Conservation (phyloP, 169 alveolate genomes). For the Eimeria tenella region DNA sequence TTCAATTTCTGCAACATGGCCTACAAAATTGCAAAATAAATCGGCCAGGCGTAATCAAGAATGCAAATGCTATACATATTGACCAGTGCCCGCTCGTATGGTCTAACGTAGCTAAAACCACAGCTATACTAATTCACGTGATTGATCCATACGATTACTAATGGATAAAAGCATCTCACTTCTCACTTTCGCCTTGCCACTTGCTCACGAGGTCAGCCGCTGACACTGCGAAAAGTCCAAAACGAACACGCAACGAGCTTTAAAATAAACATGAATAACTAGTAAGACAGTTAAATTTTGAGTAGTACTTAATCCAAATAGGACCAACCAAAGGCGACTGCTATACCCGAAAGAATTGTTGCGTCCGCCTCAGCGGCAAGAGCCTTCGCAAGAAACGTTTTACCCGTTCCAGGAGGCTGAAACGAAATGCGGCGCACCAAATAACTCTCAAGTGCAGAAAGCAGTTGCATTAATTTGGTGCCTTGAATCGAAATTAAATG, state of each 20-base stretch:
- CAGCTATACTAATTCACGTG: too few species aligned
- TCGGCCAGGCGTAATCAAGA: too few species aligned
- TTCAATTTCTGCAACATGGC: too few species aligned
- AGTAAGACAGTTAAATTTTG: conserved; percentile 90
- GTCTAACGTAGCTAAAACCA: too few species aligned
- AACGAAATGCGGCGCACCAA: conserved; percentile 95
- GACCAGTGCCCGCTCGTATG: too few species aligned
- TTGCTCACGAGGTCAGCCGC: conserved; percentile 98
- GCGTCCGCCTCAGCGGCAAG: conserved; percentile 97
- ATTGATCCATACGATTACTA: too few species aligned
- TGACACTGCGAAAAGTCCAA: conserved; percentile 86
- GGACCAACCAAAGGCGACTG: background rate
- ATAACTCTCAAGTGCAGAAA: background rate
- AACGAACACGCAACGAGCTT: background rate
- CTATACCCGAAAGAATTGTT: conserved; percentile 76
- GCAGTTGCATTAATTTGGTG: background rate
- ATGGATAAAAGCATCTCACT: conserved; percentile 82
- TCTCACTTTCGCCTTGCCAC: conserved; percentile 99
- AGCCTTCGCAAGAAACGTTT: conserved; percentile 99
- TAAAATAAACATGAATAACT: conserved; percentile 93
- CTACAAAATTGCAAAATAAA: too few species aligned
- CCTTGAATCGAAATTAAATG: background rate
- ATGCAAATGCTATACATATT: too few species aligned
- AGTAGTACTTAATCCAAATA: background rate
- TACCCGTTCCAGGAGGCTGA: conserved; percentile 99